Base-by-base conservation (phyloP, 2,329 filamentous ascomycete genomes). In the Aspergillus awamori region DNA sequence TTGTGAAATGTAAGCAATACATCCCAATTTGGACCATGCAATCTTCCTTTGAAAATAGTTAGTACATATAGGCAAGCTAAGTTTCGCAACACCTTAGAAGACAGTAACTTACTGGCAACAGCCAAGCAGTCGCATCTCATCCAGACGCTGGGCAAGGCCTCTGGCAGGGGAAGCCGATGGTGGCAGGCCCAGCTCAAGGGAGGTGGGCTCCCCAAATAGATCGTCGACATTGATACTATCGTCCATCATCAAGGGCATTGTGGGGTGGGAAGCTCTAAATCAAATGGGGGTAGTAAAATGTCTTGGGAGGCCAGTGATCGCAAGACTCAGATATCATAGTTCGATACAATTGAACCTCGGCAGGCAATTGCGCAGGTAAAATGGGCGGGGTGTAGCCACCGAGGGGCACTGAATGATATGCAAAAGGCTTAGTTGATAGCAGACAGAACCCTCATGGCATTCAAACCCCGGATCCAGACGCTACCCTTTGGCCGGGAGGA, bases 11-110 rank as follows among this genome's bases (percentile, higher is more conserved):
- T 89, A 89, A 28, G 93, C 93, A 67, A 98, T 91, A 62, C 89
- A 92, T 47, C 94, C 94, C 63, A 87, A 86, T 69, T 89, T 93
- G 10, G 94, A 97, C 93, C 94, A 98, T 30, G 90, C 88, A 57
- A 97, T 85, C 65, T 87, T 87, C 73, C 93, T 96, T 6, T 68
- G 48, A 52, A 15, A 3, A 11, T 7, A 5, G 11, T 47, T 17
- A 10, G 5, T 68, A 63, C 73, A 76, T 54, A 74, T 65, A 51
- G 20, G 20, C 20, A 51, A 53, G 33, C 15, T 28, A 17, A 13
- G 5, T 10, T 11, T 8, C 8, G 13, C 54, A 13, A 28, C 8
- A 36, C 8, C 11, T 28, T 17, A 10, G 28, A 2, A 22, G 49
- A 36, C 8, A 59, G 15, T 39, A 48, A 83, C 88, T 79, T 86